Evolutionary conservation across 2,329 filamentous ascomycete genomes (phyloP).

Genomic region (Aspergillus fumigatus): DNA sequence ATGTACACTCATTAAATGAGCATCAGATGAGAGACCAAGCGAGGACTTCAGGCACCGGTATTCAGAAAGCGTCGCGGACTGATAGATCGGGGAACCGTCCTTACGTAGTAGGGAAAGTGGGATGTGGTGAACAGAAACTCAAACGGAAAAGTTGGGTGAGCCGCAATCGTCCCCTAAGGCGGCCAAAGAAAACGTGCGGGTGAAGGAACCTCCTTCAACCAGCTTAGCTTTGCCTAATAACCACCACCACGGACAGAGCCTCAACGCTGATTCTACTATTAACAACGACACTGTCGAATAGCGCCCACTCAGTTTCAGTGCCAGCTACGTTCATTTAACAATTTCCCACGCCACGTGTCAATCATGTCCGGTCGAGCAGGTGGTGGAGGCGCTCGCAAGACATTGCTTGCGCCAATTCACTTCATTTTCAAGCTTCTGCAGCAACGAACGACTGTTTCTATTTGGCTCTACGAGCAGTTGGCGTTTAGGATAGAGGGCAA

Average conservation of each 20-base stretch:
- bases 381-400: constrained; percentile 58
- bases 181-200: constrained; percentile 8
- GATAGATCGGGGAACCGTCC: constrained; percentile 2
- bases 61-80: not conserved
- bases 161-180: constrained; percentile 18
- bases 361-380: constrained; percentile 52
- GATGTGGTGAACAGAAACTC: constrained; percentile 22
- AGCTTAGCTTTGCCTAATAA: constrained; percentile 3
- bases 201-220: constrained; percentile 11
- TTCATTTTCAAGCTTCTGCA: constrained; percentile 92
- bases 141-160: constrained; percentile 28
- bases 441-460: constrained; percentile 76
- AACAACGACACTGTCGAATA: not conserved
- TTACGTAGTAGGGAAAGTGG: constrained; percentile 16
- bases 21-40: constrained; percentile 7
- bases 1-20: constrained; percentile 22
- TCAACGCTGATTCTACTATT: not conserved
- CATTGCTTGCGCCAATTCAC: constrained; percentile 73
- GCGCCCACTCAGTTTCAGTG: not conserved
- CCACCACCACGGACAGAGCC: not conserved
- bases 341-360: constrained; percentile 9
- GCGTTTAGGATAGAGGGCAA: constrained; percentile 92
- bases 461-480: constrained; percentile 97
- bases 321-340: constrained; percentile 1
- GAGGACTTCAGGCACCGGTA: constrained; percentile 1